These are phyloP conservation scores for Saturnispora mendoncae DNA, from an alignment of 805 yeast genomes.

Conservation along the genomic window DNA sequence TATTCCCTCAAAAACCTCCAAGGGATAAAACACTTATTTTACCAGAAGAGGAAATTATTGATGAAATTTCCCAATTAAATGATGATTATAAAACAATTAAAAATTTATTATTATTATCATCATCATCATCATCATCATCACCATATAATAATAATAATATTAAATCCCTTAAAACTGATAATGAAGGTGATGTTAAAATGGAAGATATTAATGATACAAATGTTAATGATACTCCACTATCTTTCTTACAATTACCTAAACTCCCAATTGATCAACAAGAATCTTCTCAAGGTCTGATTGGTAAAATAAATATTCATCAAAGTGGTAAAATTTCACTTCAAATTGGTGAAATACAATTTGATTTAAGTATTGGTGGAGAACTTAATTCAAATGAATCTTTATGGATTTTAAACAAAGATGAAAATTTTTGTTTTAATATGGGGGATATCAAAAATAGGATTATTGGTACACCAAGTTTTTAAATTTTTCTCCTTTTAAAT, in stretches of 20 bases:
- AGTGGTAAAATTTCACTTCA: constrained; percentile 76
- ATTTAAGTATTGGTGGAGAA: constrained; percentile 63
- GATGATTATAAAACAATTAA: no score
- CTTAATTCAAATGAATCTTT: constrained; percentile 67
- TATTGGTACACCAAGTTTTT: constrained; percentile 44
- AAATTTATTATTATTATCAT: no score
- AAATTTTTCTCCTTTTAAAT: constrained; percentile 7
- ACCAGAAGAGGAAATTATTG: no score
- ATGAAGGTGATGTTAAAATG: constrained; percentile 7
- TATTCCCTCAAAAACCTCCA: constrained; percentile 2
- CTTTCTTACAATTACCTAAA: constrained; percentile 8
- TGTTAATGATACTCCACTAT: constrained; percentile 14
- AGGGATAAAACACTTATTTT: no score
- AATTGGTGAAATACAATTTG: constrained; percentile 61
- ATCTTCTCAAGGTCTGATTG: constrained; percentile 48
- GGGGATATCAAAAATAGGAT: constrained; percentile 51
- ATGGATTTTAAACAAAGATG: constrained; percentile 34
- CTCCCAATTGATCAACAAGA: constrained; percentile 3
- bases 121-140: no score
- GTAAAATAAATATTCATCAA: constrained; percentile 65
- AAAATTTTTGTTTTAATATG: constrained; percentile 36
- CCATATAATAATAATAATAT: no score
- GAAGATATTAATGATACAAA: constrained; percentile 3
- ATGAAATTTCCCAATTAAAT: no score
- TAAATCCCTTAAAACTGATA: background rate